These are phyloP conservation scores for Penicillium sp. DNA, from an alignment of 2,329 filamentous ascomycete species.

Conservation along the genomic window DNA sequence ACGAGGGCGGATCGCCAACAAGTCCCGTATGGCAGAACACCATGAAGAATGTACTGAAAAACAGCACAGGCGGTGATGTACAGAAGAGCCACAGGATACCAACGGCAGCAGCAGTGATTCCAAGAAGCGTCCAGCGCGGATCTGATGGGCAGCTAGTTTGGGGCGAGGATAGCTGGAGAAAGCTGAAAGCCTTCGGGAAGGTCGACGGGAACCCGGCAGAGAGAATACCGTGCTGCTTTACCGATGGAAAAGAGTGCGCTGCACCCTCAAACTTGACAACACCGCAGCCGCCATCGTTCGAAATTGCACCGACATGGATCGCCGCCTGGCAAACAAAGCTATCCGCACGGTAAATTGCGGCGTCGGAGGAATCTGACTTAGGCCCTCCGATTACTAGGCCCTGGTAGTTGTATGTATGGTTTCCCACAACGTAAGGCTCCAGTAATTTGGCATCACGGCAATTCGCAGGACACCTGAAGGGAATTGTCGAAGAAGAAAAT, in stretches of 20 bases:
- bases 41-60: slow-evolving; percentile 76
- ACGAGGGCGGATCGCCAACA: slow-evolving; percentile 78
- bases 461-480: slow-evolving; percentile 57
- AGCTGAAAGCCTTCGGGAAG: slow-evolving; percentile 84
- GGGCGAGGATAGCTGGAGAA: slow-evolving; percentile 57
- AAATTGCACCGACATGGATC: slow-evolving; percentile 77
- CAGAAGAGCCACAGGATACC: slow-evolving; percentile 77
- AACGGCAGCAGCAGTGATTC: slow-evolving; percentile 76
- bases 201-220: slow-evolving; percentile 80
- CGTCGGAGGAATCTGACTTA: slow-evolving; percentile 32
- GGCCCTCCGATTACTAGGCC: slow-evolving; percentile 53
- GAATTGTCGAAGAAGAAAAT: slow-evolving; percentile 50
- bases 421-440: slow-evolving; percentile 52
- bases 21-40: slow-evolving; percentile 88
- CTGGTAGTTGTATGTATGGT: slow-evolving; percentile 51
- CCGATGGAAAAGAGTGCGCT: slow-evolving; percentile 60
- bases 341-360: slow-evolving; percentile 76
- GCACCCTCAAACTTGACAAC: slow-evolving; percentile 72
- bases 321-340: slow-evolving; percentile 84
- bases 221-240: slow-evolving; percentile 68
- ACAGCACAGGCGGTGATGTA: slow-evolving; percentile 74
- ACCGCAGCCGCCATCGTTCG: slow-evolving; percentile 75
- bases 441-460: slow-evolving; percentile 48
- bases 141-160: slow-evolving; percentile 67
- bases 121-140: slow-evolving; percentile 78